A percentile compares a stretch with the other conserved stretches of the same genome.
Conservation (phyloP, 352 stramenopile genomes). For the Phytophthora hybrid region DNA sequence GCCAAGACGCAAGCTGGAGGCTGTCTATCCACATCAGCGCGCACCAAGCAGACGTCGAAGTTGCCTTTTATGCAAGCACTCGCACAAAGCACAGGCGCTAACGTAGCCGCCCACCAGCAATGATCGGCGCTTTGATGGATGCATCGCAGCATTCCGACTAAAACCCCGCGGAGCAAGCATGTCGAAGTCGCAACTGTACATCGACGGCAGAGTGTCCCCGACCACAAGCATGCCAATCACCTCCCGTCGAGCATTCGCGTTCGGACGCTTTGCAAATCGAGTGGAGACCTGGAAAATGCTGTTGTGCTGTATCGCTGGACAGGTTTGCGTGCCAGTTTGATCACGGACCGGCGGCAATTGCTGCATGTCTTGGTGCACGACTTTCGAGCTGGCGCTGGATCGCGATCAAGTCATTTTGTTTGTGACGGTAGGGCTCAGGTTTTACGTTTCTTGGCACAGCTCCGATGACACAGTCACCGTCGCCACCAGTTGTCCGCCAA, state of each 20-base stretch:
- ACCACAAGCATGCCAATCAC: conserved; percentile 26
- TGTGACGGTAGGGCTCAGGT: background rate
- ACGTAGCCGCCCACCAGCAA: conserved; percentile 16
- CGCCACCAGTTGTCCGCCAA: conserved; percentile 32
- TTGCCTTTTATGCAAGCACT: conserved; percentile 21
- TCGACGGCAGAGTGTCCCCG: conserved; percentile 2
- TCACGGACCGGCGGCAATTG: conserved; percentile 17
- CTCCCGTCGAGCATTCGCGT: conserved; percentile 20
- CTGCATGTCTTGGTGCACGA: conserved; percentile 16
- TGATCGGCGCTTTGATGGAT: conserved; percentile 27
- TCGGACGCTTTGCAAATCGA: conserved; percentile 30
- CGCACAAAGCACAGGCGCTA: conserved; percentile 26
- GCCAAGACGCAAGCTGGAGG: conserved; percentile 16
- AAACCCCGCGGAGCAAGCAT: conserved; percentile 23
- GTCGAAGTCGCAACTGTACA: conserved; percentile 28
- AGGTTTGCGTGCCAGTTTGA: conserved; percentile 14
- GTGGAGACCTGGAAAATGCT: conserved; percentile 19
- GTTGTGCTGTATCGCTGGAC: conserved; percentile 10
- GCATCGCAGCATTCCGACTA: conserved; percentile 12
- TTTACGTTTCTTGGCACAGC: conserved; percentile 7
- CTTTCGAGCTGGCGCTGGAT: conserved; percentile 11
- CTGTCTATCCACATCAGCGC: conserved; percentile 12
- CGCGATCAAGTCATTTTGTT: conserved; percentile 15
- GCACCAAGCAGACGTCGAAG: conserved; percentile 29
- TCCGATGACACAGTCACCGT: conserved; percentile 14